A percentile compares a stretch with the other conserved stretches of the same genome.
Conservation (phyloP, 1,139 yeast species). For the Magnusiomyces paraingens region DNA sequence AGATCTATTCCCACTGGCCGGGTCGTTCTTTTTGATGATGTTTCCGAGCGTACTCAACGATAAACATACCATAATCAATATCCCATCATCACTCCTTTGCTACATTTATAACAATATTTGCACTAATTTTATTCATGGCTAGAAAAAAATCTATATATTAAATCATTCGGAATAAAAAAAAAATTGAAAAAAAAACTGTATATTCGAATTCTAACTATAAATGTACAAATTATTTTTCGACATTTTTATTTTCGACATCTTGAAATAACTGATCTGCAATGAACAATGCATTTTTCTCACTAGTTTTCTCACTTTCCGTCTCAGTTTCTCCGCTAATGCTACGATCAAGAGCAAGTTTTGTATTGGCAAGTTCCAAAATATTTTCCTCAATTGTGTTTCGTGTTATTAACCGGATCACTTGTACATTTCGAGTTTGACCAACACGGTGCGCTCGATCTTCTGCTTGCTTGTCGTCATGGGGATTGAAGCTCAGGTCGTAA, state of each 20-base stretch:
- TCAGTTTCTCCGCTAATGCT: conserved; percentile 47
- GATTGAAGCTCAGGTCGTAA: conserved; percentile 91
- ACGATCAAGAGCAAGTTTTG: conserved; percentile 81
- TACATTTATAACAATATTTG: not conserved
- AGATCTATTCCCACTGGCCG: conserved; percentile 25
- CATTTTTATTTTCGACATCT: not conserved
- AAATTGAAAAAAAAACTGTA: not conserved
- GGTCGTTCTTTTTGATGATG: conserved; percentile 20
- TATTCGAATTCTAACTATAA: not conserved
- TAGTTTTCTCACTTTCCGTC: conserved; percentile 48
- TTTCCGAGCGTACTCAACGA: conserved; percentile 17
- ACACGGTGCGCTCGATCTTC: conserved; percentile 98
- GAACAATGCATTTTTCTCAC: conserved; percentile 35
- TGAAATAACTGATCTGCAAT: conserved; percentile 46
- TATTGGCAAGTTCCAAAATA: conserved; percentile 77
- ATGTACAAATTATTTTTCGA: not conserved
- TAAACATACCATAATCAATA: not conserved
- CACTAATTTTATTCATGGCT: not conserved
- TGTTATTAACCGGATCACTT: conserved; percentile 70
- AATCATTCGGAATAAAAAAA: not conserved
- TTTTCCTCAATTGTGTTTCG: conserved; percentile 81
- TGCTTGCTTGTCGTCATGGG: conserved; percentile 98
- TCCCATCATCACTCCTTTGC: not conserved
- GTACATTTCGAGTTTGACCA: conserved; percentile 87
- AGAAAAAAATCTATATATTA: not conserved